Base-by-base conservation (phyloP, 2,329 filamentous ascomycete genomes). In the Aspergillus calidoustus region DNA sequence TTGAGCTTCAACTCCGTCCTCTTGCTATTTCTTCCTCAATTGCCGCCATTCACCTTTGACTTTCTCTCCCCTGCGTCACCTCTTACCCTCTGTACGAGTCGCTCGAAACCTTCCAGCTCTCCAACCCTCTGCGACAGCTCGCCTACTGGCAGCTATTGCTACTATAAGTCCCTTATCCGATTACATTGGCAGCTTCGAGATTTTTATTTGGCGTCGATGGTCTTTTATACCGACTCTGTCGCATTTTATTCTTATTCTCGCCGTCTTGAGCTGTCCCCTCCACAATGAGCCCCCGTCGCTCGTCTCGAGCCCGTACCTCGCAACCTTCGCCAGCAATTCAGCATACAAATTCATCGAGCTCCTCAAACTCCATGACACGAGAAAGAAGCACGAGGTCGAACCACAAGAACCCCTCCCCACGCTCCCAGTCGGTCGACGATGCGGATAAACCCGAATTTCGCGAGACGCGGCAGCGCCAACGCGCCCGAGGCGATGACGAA, bases 251-350 rank as follows among this genome's bases (percentile, higher is more conserved):
- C 52, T 63, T 63, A 60, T 60, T 54, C 34, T 60, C 31, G 46
- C 62, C 55, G 49, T 51, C 55, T 65, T 38, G 47, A 60, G 53
- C 47, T 49, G 30, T 47, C 58, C 48, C 61, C 55, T 60, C 64
- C 68, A 70, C 74, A 73, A 86, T 87, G 84, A 84, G 90, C 75
- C 91, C 91, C 77, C 90, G 94, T 81, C 91, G 94, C 77, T 97
- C 93, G 74, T 95, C 93, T 79, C 89, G 94, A 85, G 92, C 92
- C 82, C 91, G 92, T 80, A 87, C 86, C 76, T 88, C 88, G 71
- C 91, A 93, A 82, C 86, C 86, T 72, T 81, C 83, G 65, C 82
- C 85, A 71, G 86, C 89, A 72, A 86, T 87, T 71, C 89, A 92
- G 71, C 89, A 92, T 71, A 92, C 91, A 66, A 92, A 91, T 65